Evolutionary conservation across 1,139 yeast species (phyloP), one percentile per base, ranked within the genome.

Genomic region (Taphrina confusa): DNA sequence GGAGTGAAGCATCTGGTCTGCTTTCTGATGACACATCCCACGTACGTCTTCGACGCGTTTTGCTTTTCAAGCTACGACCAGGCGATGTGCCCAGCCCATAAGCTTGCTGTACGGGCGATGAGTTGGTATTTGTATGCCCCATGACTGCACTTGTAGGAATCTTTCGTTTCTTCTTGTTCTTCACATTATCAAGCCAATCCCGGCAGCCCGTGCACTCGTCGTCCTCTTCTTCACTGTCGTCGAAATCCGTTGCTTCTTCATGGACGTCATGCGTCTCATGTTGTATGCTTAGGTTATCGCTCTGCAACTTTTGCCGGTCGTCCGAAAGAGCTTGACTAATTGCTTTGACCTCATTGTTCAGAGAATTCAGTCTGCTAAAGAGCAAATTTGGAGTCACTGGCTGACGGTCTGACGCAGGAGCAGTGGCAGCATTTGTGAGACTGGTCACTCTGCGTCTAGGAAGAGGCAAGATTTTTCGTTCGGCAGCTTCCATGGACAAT

Each of bases 101-200:
- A 11, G 14, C 18, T 16, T 33, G 42, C n/a, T 33, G 52, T 9
- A 34, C 52, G 22, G 52, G 52, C 4, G 52, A 33, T 4, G 42
- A 33, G 14, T 4, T 27, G 33, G 36, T 54, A 23, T 37, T 30
- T 12, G 44, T 44, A 20, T 54, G 58, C 11, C 58, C 58, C 44
- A 44, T 42, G 36, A 34, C 54, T 14, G 60, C 60, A 46, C 39
- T 39, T 4, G 57, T 39, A 20, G 60, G 63, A 8, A 61, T 63
- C 60, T 64, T 64, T 36, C 66, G 57, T 57, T 64, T 64, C 57
- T 64, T 64, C 52, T 61, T 61, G 46, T 62, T 62, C 55, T 50
- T 36, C 16, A 60, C 39, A 37, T 56, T 56, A 34, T 54, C 58
- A 23, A 54, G 51, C 58, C 58, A 54, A 20, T 54, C 58, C 11